These are phyloP conservation scores for Sistotremastrum niveocremeum DNA, from an alignment of 768 basidiomycete genomes.

Conservation along the genomic window DNA sequence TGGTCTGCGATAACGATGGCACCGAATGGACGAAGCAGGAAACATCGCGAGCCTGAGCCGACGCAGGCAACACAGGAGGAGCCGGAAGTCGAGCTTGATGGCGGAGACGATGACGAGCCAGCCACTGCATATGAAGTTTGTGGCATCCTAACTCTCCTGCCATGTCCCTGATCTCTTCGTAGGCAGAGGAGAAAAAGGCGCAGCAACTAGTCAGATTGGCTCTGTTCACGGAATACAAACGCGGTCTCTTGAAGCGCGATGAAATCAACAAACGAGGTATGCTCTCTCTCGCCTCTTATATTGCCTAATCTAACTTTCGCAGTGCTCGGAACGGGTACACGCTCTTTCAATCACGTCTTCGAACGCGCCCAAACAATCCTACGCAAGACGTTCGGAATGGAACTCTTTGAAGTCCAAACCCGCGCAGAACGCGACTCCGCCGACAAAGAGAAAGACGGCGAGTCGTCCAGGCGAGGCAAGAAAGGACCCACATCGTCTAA, in stretches of 20 bases:
- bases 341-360: conserved; percentile 56
- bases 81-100: too few relatives aligned
- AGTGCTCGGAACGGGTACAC: conserved; percentile 37
- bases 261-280: conserved; percentile 79
- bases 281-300: conserved; percentile 6
- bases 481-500: conserved; percentile 49
- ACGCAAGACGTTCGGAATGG: conserved; percentile 61
- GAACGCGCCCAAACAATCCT: conserved; percentile 50
- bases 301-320: conserved; percentile 13
- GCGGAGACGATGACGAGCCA: too few relatives aligned
- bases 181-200: conserved; percentile 59
- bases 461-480: conserved; percentile 28
- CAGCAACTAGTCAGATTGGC: conserved; percentile 67
- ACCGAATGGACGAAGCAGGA: too few relatives aligned
- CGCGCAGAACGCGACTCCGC: conserved; percentile 42
- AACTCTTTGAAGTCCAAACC: conserved; percentile 64
- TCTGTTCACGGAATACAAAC: conserved; percentile 65
- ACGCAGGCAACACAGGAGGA: too few relatives aligned
- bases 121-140: too few relatives aligned
- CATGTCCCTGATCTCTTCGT: neutral
- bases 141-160: too few relatives aligned
- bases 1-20: too few relatives aligned
- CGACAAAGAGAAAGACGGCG: conserved; percentile 26
- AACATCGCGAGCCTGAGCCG: too few relatives aligned
- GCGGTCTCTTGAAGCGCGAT: conserved; percentile 56